These are phyloP conservation scores for Pseudogymnoascus sp. DNA, from an alignment of 2,329 filamentous ascomycete genomes.

Conservation along the genomic window DNA sequence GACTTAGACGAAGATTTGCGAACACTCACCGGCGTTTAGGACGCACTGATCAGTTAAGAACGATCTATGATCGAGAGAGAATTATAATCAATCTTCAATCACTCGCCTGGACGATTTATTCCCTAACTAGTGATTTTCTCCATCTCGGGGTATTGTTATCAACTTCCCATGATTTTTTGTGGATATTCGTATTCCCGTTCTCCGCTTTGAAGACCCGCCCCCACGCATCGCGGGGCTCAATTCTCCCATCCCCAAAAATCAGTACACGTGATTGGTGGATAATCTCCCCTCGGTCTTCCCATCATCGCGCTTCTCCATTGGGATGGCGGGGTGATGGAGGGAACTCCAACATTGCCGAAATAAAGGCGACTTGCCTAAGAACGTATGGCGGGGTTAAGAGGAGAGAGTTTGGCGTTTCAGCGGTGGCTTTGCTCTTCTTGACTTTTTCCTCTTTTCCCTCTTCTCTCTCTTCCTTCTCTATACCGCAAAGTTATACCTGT, in stretches of 20 bases:
- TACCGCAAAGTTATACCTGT: not conserved
- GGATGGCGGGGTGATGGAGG: conserved; percentile 2
- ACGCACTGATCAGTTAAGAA: not conserved
- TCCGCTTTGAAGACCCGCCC: not conserved
- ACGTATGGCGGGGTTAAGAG: not conserved
- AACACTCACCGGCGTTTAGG: not conserved
- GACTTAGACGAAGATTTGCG: not conserved
- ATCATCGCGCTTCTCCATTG: not conserved
- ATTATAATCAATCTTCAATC: not conserved
- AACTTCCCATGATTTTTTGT: not conserved
- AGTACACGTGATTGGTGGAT: not conserved
- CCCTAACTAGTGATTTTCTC: not conserved
- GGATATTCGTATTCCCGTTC: not conserved
- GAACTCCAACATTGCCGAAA: not conserved
- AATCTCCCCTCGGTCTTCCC: not conserved
- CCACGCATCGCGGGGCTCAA: not conserved
- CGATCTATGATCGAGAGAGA: not conserved
- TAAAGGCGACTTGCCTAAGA: not conserved
- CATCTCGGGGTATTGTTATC: not conserved
- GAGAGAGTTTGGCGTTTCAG: not conserved
- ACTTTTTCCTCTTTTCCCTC: not conserved
- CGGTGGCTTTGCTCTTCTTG: not conserved
- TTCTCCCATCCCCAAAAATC: not conserved
- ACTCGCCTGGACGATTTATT: not conserved
- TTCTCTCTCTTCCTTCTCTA: not conserved